Conservation (phyloP, 1,284 basidiomycete species). For the Austropuccinia psidii region DNA sequence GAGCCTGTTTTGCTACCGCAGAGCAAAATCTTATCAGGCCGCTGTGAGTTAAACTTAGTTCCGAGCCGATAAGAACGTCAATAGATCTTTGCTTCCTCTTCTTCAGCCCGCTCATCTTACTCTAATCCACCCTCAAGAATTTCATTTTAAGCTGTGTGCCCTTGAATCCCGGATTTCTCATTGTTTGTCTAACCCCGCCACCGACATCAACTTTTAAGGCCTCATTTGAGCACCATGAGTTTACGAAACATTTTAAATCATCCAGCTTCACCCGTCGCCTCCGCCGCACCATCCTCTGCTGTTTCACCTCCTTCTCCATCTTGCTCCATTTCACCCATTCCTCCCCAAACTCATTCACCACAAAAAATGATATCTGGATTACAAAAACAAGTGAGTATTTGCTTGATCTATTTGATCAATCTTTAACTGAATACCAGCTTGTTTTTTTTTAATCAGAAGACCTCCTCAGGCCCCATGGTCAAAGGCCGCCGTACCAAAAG, state of each 20-base stretch:
- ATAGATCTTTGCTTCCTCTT: too few relatives aligned
- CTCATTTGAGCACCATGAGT: constrained; percentile 29
- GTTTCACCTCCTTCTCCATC: constrained; percentile 2
- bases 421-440: background rate
- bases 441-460: background rate
- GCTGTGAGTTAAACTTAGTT: too few relatives aligned
- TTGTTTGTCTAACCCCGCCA: too few relatives aligned
- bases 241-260: constrained; percentile 35
- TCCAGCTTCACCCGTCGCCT: constrained; percentile 27
- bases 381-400: background rate
- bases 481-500: constrained; percentile 8
- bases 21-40: too few relatives aligned
- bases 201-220: too few relatives aligned
- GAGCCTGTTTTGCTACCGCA: too few relatives aligned
- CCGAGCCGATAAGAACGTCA: too few relatives aligned
- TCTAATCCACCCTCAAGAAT: too few relatives aligned
- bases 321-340: background rate
- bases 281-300: constrained; percentile 12
- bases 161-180: too few relatives aligned
- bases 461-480: background rate
- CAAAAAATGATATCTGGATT: background rate
- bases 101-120: too few relatives aligned
- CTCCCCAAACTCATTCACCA: background rate
- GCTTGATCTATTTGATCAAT: background rate
- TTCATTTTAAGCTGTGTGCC: too few relatives aligned